Evolutionary conservation across 2,329 filamentous ascomycete species (phyloP).

Genomic region (Cercospora sojina): DNA sequence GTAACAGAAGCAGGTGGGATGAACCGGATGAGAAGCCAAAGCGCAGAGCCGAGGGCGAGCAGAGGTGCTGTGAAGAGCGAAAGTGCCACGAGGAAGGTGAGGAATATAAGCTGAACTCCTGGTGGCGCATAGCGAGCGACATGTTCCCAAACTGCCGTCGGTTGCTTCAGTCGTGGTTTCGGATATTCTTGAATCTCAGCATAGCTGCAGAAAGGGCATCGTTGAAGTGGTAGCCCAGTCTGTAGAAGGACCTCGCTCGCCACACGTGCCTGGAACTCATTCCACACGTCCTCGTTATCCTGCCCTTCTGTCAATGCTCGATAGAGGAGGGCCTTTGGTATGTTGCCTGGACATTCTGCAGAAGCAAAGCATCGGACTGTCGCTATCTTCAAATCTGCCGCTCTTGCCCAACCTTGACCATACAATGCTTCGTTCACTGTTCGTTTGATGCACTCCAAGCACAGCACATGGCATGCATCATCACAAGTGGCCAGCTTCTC

Average conservation of each 20-base stretch:
- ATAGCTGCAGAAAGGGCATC: constrained; percentile 89
- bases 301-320: constrained; percentile 69
- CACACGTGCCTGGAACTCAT: constrained; percentile 74
- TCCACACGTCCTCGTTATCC: constrained; percentile 68
- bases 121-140: constrained; percentile 36
- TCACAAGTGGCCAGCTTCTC: constrained; percentile 74
- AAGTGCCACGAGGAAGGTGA: constrained; percentile 33
- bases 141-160: constrained; percentile 28
- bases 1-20: constrained; percentile 16
- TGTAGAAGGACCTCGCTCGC: constrained; percentile 73
- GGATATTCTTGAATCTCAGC: constrained; percentile 71
- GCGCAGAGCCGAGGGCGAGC: constrained; percentile 47
- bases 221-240: constrained; percentile 71
- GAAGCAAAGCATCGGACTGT: constrained; percentile 80
- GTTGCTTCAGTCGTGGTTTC: constrained; percentile 22
- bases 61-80: constrained; percentile 49
- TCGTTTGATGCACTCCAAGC: constrained; percentile 77
- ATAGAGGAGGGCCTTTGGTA: constrained; percentile 67
- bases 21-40: constrained; percentile 20
- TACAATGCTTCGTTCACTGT: constrained; percentile 85
- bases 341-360: constrained; percentile 66
- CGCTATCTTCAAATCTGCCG: constrained; percentile 68
- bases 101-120: constrained; percentile 50
- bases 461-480: constrained; percentile 68
- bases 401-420: constrained; percentile 86